Conservation (phyloP, 2,329 filamentous ascomycete species). For the Xylariales sp. region DNA sequence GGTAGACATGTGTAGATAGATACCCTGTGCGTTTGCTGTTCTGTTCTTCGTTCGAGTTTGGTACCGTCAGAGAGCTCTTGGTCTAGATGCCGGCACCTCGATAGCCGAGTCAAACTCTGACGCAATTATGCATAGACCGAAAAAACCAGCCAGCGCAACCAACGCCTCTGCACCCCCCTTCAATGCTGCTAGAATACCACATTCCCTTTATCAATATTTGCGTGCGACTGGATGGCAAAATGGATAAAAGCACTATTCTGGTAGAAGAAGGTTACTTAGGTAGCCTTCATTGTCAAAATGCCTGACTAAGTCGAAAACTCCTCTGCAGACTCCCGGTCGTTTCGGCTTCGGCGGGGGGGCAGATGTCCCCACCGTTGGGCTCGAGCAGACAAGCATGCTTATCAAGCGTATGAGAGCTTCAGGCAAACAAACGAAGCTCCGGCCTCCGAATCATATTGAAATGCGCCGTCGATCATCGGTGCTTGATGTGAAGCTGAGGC, state of each 20-base stretch:
- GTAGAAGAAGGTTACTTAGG: too few relatives aligned
- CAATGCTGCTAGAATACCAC: neutral
- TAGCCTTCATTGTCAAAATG: neutral
- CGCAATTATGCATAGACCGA: slow-evolving; percentile 38
- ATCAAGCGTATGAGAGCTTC: neutral
- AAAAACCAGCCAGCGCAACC: slow-evolving; percentile 1
- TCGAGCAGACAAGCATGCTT: neutral
- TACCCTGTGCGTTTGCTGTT: neutral
- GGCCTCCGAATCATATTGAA: neutral
- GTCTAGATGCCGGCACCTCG: slow-evolving; percentile 14
- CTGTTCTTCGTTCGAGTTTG: slow-evolving; percentile 7
- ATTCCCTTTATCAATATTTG: neutral
- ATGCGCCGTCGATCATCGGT: neutral
- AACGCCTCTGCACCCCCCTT: neutral
- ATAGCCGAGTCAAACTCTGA: slow-evolving; percentile 32
- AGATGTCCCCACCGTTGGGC: neutral
- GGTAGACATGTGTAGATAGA: neutral
- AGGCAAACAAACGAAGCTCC: neutral
- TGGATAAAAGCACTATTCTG: neutral
- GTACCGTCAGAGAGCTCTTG: slow-evolving; percentile 7
- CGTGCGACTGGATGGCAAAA: neutral
- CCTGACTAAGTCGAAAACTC: neutral
- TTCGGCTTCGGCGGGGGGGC: neutral
- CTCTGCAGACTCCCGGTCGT: neutral
- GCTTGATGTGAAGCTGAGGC: neutral